phyloP scores from a whole-genome alignment of 352 stramenopile genomes.

The Phytophthora boehmeriae region DNA sequence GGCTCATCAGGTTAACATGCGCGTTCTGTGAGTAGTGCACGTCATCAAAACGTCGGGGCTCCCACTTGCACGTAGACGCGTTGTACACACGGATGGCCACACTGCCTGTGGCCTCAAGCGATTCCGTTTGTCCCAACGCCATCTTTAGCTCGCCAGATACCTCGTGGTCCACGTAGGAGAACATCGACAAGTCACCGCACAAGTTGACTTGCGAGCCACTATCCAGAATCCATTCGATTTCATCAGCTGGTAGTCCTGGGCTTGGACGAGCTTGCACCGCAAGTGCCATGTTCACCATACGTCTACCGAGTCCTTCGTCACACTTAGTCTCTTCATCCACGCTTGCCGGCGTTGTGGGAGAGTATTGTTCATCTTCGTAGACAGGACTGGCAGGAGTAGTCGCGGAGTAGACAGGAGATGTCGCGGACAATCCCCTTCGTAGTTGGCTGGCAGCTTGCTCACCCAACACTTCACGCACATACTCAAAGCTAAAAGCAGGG shows the following conservation, averaged over 20 bases:
- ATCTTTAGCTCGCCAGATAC: slow-evolving; percentile 5
- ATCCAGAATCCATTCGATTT: too few species aligned
- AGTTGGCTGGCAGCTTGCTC: neutral
- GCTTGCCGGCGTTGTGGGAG: too few species aligned
- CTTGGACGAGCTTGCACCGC: too few species aligned
- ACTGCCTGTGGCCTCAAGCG: neutral
- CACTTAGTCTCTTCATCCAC: too few species aligned
- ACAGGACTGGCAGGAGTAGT: too few species aligned
- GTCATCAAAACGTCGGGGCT: too few species aligned
- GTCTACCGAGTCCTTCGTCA: too few species aligned
- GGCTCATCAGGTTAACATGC: slow-evolving; percentile 12
- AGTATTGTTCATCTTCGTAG: too few species aligned
- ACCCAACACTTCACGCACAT: neutral
- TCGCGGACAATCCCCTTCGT: neutral
- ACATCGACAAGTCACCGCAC: slow-evolving; percentile 4
- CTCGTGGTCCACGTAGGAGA: slow-evolving; percentile 5
- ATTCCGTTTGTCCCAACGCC: slow-evolving; percentile 3
- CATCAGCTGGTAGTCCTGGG: neutral
- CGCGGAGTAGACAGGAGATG: neutral
- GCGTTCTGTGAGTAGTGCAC: slow-evolving; percentile 17
- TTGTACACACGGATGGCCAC: too few species aligned
- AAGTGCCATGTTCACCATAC: too few species aligned
- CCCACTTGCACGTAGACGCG: too few species aligned
- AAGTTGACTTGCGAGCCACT: slow-evolving; percentile 18
- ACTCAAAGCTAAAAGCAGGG: neutral